Base-by-base conservation (phyloP, 768 basidiomycete species). In the Boletus rufocinnamomeus region DNA sequence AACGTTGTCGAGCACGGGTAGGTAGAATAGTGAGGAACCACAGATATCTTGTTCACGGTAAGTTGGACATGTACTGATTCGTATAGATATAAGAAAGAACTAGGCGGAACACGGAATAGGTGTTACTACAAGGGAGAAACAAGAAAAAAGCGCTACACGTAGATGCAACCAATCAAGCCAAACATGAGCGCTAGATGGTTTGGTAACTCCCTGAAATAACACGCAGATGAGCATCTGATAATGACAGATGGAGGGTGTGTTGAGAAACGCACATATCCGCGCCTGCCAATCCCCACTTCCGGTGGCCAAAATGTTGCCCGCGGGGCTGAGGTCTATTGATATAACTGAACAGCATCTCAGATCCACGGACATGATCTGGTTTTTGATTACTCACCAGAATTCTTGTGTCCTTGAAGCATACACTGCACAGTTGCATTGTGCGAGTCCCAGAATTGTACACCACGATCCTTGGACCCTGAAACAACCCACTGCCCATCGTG, bases 401-500 rank as follows among this genome's bases (percentile, higher is more conserved):
- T 88, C 75, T 88, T 82, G 67, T 79, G 80, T 14, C 72, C 87
- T 71, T 98, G 95, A 34, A 99, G 79, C 89, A 96, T 93, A 67
- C 92, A 89, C 72, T 98, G 95, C 66, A 94, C 88, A 43, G 86
- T 82, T 41, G 85, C 87, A 14, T 81, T 82, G 62, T 83, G 80
- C 52, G 91, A 85, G 69, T 95, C 92, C 88, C 91, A 93, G 71
- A 96, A 94, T 72, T 95, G 93, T 55, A 99, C 95, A 1, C 93
- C 90, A 14, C 97, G 89, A 72, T 99, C 97, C 76, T 98, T 98
- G 37, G 87, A 88, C 52, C 97, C 96, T 13, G 93, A 95, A 13
- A 97, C 95, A 64, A 98, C 89, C 91, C 94, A 89, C 63, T 91
- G 86, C 59, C 92, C 93, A 73, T 98, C 95, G 62, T 93, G 89